These are phyloP conservation scores for Leccinum arenicola DNA, from an alignment of 768 basidiomycete species.

Conservation along the genomic window DNA sequence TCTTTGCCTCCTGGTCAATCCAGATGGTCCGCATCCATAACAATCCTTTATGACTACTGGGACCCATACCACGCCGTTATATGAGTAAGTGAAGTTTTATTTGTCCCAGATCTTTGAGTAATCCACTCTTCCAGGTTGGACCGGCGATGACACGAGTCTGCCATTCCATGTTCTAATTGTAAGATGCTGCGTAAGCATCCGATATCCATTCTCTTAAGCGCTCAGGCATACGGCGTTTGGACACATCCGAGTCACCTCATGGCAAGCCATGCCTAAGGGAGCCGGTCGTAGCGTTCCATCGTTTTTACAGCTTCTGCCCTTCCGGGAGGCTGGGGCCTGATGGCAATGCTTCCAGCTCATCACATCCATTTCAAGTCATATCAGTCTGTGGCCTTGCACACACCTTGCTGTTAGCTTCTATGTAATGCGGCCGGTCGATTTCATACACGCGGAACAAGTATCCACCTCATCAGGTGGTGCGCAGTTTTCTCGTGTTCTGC, in stretches of 20 bases:
- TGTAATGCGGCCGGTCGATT: background rate
- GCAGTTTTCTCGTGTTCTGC: background rate
- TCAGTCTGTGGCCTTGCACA: background rate
- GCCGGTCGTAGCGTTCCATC: too few species aligned
- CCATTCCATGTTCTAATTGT: background rate
- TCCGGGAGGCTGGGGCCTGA: background rate
- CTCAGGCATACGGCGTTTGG: background rate
- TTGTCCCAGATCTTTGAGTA: background rate
- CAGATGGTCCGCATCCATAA: background rate
- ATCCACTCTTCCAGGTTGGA: background rate
- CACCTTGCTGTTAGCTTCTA: background rate
- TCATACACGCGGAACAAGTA: background rate
- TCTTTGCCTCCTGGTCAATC: background rate
- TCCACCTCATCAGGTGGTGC: background rate
- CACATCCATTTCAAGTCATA: background rate
- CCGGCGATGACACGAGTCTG: background rate
- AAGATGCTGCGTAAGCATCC: background rate
- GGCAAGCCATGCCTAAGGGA: background rate
- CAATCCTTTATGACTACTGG: background rate
- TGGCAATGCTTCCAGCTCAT: background rate
- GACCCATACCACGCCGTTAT: background rate
- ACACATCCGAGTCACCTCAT: background rate
- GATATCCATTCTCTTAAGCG: background rate
- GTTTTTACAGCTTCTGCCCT: background rate
- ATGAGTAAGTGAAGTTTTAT: background rate